A percentile compares a stretch with the other conserved stretches of the same genome.
Evolutionary conservation across 352 stramenopile genomes (phyloP).

Genomic region (Phytophthora syringae): DNA sequence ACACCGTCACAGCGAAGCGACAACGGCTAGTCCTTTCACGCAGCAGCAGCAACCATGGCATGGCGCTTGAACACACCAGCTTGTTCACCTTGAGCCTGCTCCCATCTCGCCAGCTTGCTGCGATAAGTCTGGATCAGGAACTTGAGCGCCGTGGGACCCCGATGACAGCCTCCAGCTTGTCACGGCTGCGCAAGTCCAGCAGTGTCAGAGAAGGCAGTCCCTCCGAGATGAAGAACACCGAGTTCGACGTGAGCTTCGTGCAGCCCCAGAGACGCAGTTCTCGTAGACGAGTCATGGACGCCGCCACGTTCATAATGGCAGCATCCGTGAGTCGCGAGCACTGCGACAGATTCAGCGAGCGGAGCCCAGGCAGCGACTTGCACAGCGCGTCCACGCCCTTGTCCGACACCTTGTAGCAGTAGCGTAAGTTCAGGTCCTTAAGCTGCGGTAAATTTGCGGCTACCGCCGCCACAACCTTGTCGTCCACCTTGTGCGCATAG

Average conservation of each 20-base stretch:
- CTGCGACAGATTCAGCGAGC: constrained; percentile 84
- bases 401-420: constrained; percentile 90
- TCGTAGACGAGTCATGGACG: constrained; percentile 58
- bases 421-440: constrained; percentile 79
- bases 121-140: constrained; percentile 82
- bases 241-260: constrained; percentile 76
- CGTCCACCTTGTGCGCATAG: constrained; percentile 88
- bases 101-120: constrained; percentile 70
- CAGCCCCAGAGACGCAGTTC: constrained; percentile 86
- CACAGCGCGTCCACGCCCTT: constrained; percentile 63
- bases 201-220: constrained; percentile 67
- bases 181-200: constrained; percentile 79
- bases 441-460: constrained; percentile 51
- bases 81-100: constrained; percentile 67
- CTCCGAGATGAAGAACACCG: constrained; percentile 73
- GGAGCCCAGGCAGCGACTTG: constrained; percentile 46
- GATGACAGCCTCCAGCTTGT: constrained; percentile 82
- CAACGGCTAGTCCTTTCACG: constrained; percentile 38
- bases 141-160: constrained; percentile 77
- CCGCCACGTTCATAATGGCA: constrained; percentile 66
- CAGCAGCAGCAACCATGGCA: constrained; percentile 55
- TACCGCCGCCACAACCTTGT: constrained; percentile 71
- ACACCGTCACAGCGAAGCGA: constrained; percentile 20
- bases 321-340: constrained; percentile 81
- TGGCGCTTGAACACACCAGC: constrained; percentile 79